A percentile compares a stretch with the other conserved stretches of the same genome.
Evolutionary conservation across 2,329 filamentous ascomycete genomes (phyloP).

Genomic region (Mycosphaerella arachidis): DNA sequence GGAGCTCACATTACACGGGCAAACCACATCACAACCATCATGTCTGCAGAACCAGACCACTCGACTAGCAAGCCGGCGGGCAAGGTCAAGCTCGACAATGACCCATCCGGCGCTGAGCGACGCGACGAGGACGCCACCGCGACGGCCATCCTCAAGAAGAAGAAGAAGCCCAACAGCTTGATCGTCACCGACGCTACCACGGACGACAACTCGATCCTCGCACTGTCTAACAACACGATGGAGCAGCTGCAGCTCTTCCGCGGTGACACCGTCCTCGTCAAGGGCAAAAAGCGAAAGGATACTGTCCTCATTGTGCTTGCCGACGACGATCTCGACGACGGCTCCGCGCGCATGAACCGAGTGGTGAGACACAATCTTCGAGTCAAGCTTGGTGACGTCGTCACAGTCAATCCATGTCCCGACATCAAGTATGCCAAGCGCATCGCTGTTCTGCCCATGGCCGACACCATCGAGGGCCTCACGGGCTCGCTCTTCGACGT

Average conservation of each 20-base stretch:
- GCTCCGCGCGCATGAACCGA: constrained; percentile 94
- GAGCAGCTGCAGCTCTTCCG: constrained; percentile 97
- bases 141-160: constrained; percentile 98
- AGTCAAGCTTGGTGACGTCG: constrained; percentile 96
- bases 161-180: constrained; percentile 99
- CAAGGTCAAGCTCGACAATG: constrained; percentile 44
- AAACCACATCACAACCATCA: constrained; percentile 26
- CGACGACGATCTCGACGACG: constrained; percentile 96
- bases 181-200: constrained; percentile 98
- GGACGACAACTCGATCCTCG: constrained; percentile 99
- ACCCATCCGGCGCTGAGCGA: constrained; percentile 34
- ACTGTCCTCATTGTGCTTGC: constrained; percentile 96
- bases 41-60: constrained; percentile 50
- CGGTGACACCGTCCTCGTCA: constrained; percentile 94
- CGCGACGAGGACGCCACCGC: constrained; percentile 79
- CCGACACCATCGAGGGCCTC: constrained; percentile 95
- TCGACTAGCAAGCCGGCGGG: constrained; percentile 33
- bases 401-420: constrained; percentile 94
- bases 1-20: background rate
- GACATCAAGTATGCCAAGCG: constrained; percentile 99
- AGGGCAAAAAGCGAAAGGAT: constrained; percentile 99
- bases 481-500: constrained; percentile 98
- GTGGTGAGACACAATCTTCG: constrained; percentile 97
- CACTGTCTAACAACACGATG: constrained; percentile 98
- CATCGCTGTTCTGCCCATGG: constrained; percentile 95